phyloP scores from a whole-genome alignment of 768 basidiomycete species.

The Podaxis pistillaris region DNA sequence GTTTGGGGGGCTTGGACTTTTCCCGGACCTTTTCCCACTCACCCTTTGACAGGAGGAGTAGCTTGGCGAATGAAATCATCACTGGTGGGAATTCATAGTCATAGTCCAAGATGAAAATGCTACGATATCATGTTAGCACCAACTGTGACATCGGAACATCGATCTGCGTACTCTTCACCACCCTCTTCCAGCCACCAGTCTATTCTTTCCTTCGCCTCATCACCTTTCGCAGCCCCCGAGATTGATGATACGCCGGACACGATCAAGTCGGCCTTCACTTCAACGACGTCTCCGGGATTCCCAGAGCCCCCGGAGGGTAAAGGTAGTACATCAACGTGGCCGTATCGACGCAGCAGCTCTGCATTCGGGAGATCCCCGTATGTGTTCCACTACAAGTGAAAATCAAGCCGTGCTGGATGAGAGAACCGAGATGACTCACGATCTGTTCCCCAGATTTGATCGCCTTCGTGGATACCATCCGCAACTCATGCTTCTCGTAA shows the following conservation, averaged over 20 bases:
- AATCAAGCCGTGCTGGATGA: constrained; percentile 11
- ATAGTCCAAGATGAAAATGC: constrained; percentile 55
- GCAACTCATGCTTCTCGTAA: constrained; percentile 66
- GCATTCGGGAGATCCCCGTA: constrained; percentile 93
- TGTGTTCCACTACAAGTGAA: constrained; percentile 76
- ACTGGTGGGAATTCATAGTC: constrained; percentile 51
- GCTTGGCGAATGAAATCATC: constrained; percentile 61
- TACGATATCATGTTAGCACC: constrained; percentile 20
- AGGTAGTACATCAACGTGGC: constrained; percentile 81
- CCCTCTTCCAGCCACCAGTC: constrained; percentile 94
- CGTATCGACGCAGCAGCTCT: constrained; percentile 91
- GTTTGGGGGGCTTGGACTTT: constrained; percentile 76
- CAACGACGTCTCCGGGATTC: constrained; percentile 80
- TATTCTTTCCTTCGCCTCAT: constrained; percentile 55
- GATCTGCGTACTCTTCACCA: constrained; percentile 73
- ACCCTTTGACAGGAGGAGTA: constrained; percentile 52
- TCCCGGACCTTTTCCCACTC: constrained; percentile 60
- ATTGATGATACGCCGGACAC: constrained; percentile 38
- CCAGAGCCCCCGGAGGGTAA: constrained; percentile 49
- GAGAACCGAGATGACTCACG: constrained; percentile 42
- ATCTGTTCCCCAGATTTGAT: constrained; percentile 86
- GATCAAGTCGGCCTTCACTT: constrained; percentile 70
- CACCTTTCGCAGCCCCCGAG: constrained; percentile 18
- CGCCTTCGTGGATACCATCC: constrained; percentile 77
- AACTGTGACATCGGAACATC: background rate